Base-by-base conservation (phyloP, 805 yeast species). In the Candida caryicola region DNA sequence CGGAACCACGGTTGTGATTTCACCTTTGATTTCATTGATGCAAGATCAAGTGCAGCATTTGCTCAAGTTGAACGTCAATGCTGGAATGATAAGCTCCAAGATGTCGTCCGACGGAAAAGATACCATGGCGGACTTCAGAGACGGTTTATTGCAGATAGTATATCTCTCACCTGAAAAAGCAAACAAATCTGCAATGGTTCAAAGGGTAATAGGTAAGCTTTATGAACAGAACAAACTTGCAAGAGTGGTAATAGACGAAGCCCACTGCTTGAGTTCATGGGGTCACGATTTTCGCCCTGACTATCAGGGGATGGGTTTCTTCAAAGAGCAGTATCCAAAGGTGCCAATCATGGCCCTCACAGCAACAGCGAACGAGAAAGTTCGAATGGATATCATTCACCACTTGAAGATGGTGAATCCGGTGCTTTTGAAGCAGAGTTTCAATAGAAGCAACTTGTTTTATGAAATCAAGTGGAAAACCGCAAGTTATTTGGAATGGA, bases 261-360 rank as follows among this genome's bases (percentile, higher is more conserved):
- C 99, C 0, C 99, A 93, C 64, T 93, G 99, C 73, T 95, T 93
- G 31, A 87, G 96, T 36, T 84, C 95, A 8, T 93, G 99, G 99
- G 99, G 99, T 15, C 99, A 93, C 62, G 99, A 93, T 61, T 93
- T 93, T 60, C 73, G 99, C 36, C 97, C 98, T 0, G 98, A 93
- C 60, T 93, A 93, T 64, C 86, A 89, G 51, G 84, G 82, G 8
- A 69, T 93, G 54, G 77, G 79, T 25, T 74, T 72, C 47, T 85
- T 93, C 60, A 88, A 88, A 52, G 60, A 65, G 14, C 74, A 77
- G 34, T 93, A 76, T 55, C 95, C 95, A 0, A 74, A 74, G 36
- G 78, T 88, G 4, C 99, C 99, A 1, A 70, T 93, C 44, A 89
- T 93, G 88, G 99, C 98, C 0, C 69, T 93, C 42, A 93, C 99